Base-by-base conservation (phyloP, 257 asterid genomes). In the Coffea canephora region DNA sequence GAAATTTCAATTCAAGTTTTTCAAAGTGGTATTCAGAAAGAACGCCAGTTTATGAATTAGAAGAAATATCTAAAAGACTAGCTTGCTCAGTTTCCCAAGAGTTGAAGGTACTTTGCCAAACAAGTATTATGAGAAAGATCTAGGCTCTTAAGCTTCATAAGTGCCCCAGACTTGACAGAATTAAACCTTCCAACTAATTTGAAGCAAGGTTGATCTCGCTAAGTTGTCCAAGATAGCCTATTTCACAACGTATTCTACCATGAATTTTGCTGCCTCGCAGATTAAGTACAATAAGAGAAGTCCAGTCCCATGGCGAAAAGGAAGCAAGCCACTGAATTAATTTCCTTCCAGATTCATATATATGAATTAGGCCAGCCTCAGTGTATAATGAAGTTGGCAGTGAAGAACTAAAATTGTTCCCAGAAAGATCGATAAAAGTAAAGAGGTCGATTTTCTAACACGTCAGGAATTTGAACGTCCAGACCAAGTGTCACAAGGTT, bases 51-150 rank as follows among this genome's bases (percentile, higher is more conserved):
- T 77, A 50, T 36, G 74, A 57, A 49, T 77, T 77, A 6, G 9
- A 4, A 21, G 73, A 46, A 5, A 77, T 12, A 54, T 70, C 21
- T 25, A 81, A 19, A 0, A 15, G 48, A 12, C 10, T 6, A 82
- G 77, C 59, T 73, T 73, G 7, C 34, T 6, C 27, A 82, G 76
- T 10, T 82, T 50, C 23, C 85, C 77, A 8, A 82, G 45, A 65
- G 61, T 61, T 8, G 72, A 25, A 43, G 79, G 62, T 43, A 76
- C 27, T 25, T 25, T 15, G 3, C 72, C 61, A 14, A 0, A 13
- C 45, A 76, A 6, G 72, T 62, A 7, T 76, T 62, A 5, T 25
- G 0, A n/a, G 8, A 12, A 39, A 76, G 79, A 76, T 23, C 10
- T 43, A 39, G 16, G 43, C 8, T 15, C 41, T 59, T 12, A 46